Conservation (phyloP, 208 protist species). For the Tritrichomonas musculus region DNA sequence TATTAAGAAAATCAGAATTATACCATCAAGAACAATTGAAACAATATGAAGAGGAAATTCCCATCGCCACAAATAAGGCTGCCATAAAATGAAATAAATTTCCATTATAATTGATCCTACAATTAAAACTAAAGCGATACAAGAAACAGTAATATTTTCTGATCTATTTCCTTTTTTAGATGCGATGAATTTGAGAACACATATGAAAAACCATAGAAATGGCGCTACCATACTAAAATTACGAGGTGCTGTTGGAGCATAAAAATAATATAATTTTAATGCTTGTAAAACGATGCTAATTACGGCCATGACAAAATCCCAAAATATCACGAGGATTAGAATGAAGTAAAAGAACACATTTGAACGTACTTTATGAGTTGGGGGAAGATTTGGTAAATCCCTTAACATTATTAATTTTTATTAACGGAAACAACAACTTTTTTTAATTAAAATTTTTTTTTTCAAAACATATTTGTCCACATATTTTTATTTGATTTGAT, state of each 20-base stretch:
- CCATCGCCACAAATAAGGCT: neutral
- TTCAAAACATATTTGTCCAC: too few relatives aligned
- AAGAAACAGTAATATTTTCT: neutral
- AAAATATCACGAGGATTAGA: neutral
- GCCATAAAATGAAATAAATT: constrained; percentile 8
- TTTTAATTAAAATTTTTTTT: too few relatives aligned
- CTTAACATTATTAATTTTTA: too few relatives aligned
- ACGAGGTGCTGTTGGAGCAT: neutral
- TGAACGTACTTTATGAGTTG: neutral
- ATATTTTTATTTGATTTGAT: too few relatives aligned
- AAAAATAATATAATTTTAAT: neutral
- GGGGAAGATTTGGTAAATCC: neutral
- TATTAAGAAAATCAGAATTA: neutral
- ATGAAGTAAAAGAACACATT: neutral
- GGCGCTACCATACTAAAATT: constrained; percentile 30
- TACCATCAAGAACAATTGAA: neutral
- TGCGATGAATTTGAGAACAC: neutral
- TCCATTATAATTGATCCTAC: neutral
- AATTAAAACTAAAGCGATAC: neutral
- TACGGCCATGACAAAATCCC: neutral
- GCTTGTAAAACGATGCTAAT: neutral
- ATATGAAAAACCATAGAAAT: neutral
- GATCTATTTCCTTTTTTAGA: neutral
- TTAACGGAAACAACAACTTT: too few relatives aligned
- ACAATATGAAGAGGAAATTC: neutral